Base-by-base conservation (phyloP, 495 filamentous ascomycete species). In the Penicillium silybi region DNA sequence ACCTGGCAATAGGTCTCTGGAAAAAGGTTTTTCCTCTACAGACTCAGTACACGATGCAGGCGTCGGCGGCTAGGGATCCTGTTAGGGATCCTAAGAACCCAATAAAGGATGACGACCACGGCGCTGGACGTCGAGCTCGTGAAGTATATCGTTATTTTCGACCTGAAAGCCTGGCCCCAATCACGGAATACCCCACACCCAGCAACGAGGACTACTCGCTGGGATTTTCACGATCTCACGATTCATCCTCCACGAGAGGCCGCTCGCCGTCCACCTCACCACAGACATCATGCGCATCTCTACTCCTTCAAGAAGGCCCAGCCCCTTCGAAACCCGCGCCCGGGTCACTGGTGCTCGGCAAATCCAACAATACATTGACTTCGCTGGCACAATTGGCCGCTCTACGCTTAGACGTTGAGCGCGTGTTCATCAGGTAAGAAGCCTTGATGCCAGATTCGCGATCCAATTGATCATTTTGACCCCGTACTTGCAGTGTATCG, bases 301-400 rank as follows among this genome's bases (percentile, higher is more conserved):
- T 32, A 32, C 2, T 32, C 10, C 29, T 10, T 8, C 29, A 32
- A 32, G 29, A 32, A 32, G 13, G 29, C 8, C 4, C 9, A 16
- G 44, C 42, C 16, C 35, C 47, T 1, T 37, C 53, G n/a, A 27
- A 49, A 5, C 42, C 58, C 1, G 23, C 64, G 2, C 58, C 62
- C 18, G 64, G 67, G 16, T 52, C 59, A 2, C 22, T 67, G 15
- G 43, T 63, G 7, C 27, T 71, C 13, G 65, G 65, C 11, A 56
- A 61, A 20, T 50, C 62, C 6, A 87, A 88, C 61, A 71, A 79
- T 3, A 80, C 79, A n/a, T 68, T 90, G 17, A 76, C 63, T 5
- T 79, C 78, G 4, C 70, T 73, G 50, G 71, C 74, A 6, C 76
- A 80, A 35, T 53, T 80, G 13, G 74, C 71, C n/a, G 76, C 78